Percentiles rank a stretch among this genome's conserved stretches.
phyloP scores from a whole-genome alignment of 352 stramenopile genomes.

The Pythium aquatile region DNA sequence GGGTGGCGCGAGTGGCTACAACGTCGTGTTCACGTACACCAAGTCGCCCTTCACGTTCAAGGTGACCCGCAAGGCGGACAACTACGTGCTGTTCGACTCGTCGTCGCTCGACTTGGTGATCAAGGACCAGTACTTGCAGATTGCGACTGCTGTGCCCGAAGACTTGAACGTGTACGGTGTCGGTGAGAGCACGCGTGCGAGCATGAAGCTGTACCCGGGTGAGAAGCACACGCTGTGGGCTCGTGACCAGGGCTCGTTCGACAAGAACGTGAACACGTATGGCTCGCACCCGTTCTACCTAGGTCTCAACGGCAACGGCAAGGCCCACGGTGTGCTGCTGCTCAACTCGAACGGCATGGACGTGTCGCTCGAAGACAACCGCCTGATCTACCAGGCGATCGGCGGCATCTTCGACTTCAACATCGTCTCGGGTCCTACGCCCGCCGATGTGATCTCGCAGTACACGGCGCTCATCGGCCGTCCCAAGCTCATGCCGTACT shows the following conservation, averaged over 20 bases:
- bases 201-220: conserved; percentile 31
- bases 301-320: conserved; percentile 31
- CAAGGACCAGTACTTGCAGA: conserved; percentile 59
- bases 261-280: conserved; percentile 50
- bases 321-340: conserved; percentile 50
- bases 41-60: conserved; percentile 39
- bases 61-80: conserved; percentile 34
- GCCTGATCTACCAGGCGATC: conserved; percentile 45
- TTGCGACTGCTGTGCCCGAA: conserved; percentile 33
- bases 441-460: conserved; percentile 40
- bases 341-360: conserved; percentile 67
- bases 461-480: conserved; percentile 52
- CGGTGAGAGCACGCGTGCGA: conserved; percentile 42
- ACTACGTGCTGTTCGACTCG: conserved; percentile 50
- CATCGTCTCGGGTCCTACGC: conserved; percentile 46
- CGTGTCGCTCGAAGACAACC: conserved; percentile 35
- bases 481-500: conserved; percentile 57
- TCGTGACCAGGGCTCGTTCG: conserved; percentile 34
- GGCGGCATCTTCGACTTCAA: conserved; percentile 61
- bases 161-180: conserved; percentile 42
- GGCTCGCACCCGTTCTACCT: conserved; percentile 56
- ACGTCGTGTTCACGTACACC: conserved; percentile 33
- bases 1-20: neutral
- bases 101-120: conserved; percentile 33
- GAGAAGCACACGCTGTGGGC: conserved; percentile 52